A percentile compares a stretch with the other conserved stretches of the same genome.
Conservation (phyloP, 2,329 filamentous ascomycete genomes). For the Fusarium xyrophilum region DNA sequence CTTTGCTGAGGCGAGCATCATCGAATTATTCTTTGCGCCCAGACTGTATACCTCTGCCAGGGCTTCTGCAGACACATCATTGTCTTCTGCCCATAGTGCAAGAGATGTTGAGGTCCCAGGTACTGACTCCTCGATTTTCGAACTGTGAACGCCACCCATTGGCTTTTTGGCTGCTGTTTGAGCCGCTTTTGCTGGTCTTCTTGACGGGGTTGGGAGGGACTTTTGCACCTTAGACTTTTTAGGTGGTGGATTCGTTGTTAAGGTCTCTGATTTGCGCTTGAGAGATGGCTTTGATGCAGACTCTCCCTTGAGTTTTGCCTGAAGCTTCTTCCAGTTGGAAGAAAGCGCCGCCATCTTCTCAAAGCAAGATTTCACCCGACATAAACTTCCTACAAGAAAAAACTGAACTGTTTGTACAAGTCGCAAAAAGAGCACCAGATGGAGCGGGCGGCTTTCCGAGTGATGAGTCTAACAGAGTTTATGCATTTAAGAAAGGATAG, state of each 20-base stretch:
- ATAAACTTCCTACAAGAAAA: neutral
- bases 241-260: slow-evolving; percentile 33
- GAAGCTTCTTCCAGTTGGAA: slow-evolving; percentile 81
- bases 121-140: slow-evolving; percentile 50
- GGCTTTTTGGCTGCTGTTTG: slow-evolving; percentile 18
- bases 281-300: slow-evolving; percentile 48
- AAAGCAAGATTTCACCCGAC: neutral
- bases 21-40: slow-evolving; percentile 56
- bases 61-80: slow-evolving; percentile 66
- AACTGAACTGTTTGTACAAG: slow-evolving; percentile 3
- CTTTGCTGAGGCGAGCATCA: slow-evolving; percentile 54
- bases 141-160: slow-evolving; percentile 67
- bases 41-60: slow-evolving; percentile 68
- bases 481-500: slow-evolving; percentile 33
- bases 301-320: slow-evolving; percentile 64
- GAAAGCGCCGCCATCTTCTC: slow-evolving; percentile 57
- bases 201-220: slow-evolving; percentile 4
- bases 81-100: slow-evolving; percentile 66
- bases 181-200: slow-evolving; percentile 1
- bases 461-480: slow-evolving; percentile 28
- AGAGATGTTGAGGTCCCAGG: slow-evolving; percentile 60
- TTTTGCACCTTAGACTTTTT: slow-evolving; percentile 43
- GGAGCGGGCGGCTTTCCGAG: slow-evolving; percentile 6
- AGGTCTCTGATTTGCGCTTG: slow-evolving; percentile 52
- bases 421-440: neutral